phyloP scores from a whole-genome alignment of 208 protist genomes.

The Wallacemonas sp. region DNA sequence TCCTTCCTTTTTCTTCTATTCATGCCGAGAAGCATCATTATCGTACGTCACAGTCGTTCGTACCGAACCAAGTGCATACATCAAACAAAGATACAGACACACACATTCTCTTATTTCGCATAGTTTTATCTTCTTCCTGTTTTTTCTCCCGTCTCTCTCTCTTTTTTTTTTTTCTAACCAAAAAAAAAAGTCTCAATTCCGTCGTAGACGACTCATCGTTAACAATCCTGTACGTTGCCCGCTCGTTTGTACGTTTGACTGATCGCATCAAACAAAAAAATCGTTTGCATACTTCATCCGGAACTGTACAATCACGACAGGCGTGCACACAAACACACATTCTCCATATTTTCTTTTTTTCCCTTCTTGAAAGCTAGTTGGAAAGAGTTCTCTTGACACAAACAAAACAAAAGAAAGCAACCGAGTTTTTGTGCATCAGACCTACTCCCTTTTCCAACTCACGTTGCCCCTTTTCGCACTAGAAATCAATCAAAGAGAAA shows the following conservation, averaged over 20 bases:
- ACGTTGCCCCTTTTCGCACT: too few species aligned
- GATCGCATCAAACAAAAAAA: too few species aligned
- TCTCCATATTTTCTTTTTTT: slow-evolving; percentile 11
- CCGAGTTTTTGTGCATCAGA: too few species aligned
- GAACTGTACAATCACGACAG: not conserved
- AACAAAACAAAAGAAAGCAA: not conserved
- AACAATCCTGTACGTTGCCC: slow-evolving; percentile 6
- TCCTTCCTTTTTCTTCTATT: not conserved
- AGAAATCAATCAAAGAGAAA: not conserved
- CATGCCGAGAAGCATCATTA: not conserved
- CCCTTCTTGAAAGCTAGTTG: not conserved
- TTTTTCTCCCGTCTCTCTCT: slow-evolving; percentile 5
- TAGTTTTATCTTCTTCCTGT: slow-evolving; percentile 13
- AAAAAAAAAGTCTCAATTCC: slow-evolving; percentile 12
- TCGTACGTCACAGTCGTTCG: slow-evolving; percentile 2
- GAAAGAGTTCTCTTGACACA: not conserved
- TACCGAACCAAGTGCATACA: slow-evolving; percentile 15
- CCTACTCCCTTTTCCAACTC: too few species aligned
- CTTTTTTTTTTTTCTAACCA: slow-evolving; percentile 10
- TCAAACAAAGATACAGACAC: not conserved
- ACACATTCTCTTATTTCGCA: not conserved
- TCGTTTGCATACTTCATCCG: not conserved
- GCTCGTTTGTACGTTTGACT: not conserved
- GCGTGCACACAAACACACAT: not conserved
- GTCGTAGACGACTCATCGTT: slow-evolving; percentile 21